Conservation (phyloP, 78 protist species). For the Cavenderia fasciculata region DNA sequence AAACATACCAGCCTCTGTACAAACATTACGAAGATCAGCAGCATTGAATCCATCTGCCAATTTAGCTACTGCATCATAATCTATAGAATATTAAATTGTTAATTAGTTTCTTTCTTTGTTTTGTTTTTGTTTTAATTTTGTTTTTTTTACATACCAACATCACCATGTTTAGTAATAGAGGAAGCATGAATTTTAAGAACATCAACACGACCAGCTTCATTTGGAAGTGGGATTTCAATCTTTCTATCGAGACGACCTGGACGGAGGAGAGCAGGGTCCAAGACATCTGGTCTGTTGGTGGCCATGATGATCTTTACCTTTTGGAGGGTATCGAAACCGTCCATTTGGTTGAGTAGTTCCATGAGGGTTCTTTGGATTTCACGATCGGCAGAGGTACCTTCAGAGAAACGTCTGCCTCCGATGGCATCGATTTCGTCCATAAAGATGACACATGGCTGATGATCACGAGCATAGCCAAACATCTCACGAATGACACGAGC, state of each 20-base stretch:
- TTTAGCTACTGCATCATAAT: conserved; percentile 97
- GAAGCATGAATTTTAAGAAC: conserved; percentile 98
- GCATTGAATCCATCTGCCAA: conserved; percentile 99
- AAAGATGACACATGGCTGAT: conserved; percentile 99
- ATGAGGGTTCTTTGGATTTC: conserved; percentile 99
- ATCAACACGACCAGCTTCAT: conserved; percentile 95
- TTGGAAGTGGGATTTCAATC: conserved; percentile 99
- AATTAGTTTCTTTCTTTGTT: no score
- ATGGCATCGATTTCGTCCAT: conserved; percentile 99
- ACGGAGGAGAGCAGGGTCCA: conserved; percentile 98
- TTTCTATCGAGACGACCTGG: conserved; percentile 96
- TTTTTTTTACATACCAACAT: conserved; percentile 87
- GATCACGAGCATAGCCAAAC: conserved; percentile 98
- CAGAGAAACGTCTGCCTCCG: conserved; percentile 98
- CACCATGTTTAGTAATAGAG: conserved; percentile 93
- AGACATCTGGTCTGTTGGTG: conserved; percentile 98
- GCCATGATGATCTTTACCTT: conserved; percentile 99
- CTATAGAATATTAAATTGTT: conserved; percentile 16
- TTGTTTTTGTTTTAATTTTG: no score
- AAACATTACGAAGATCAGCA: conserved; percentile 99
- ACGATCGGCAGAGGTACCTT: conserved; percentile 98
- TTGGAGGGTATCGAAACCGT: conserved; percentile 98
- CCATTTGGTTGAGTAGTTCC: conserved; percentile 99
- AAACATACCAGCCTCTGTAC: conserved; percentile 99
- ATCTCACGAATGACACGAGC: conserved; percentile 99